phyloP scores from a whole-genome alignment of 23 red algal species.

The Gracilaria vermiculophylla region DNA sequence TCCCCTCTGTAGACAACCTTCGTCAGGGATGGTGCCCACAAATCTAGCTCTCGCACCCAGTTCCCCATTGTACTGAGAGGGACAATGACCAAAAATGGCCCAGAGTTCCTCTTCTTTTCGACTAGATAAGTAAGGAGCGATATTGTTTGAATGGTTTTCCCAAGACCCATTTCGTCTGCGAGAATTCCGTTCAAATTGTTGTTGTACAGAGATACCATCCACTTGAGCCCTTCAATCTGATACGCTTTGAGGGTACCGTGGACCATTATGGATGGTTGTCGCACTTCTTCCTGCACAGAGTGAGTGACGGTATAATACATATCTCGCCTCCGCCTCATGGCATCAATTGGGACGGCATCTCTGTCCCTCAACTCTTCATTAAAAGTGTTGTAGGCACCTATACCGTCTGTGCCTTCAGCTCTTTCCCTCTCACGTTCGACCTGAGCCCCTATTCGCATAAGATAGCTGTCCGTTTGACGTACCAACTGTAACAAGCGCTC shows the following conservation, averaged over 20 bases:
- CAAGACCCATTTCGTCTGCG: conserved; percentile 99
- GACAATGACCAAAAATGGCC: conserved; percentile 93
- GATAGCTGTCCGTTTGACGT: conserved; percentile 90
- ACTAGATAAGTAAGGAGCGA: conserved; percentile 86
- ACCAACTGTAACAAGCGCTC: conserved; percentile 88
- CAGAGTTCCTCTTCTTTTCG: conserved; percentile 78
- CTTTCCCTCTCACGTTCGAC: conserved; percentile 58
- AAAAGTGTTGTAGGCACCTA: conserved; percentile 27
- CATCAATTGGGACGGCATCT: conserved; percentile 34
- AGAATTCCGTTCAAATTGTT: conserved; percentile 97
- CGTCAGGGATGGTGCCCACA: conserved; percentile 84
- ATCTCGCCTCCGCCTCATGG: conserved; percentile 63
- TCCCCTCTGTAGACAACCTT: conserved; percentile 91
- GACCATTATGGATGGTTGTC: conserved; percentile 81
- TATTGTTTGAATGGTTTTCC: conserved; percentile 99
- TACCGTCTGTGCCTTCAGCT: conserved; percentile 1
- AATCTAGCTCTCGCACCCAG: conserved; percentile 90
- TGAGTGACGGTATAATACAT: conserved; percentile 93
- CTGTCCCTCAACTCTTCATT: conserved; percentile 40
- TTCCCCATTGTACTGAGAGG: conserved; percentile 94
- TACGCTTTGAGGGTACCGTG: conserved; percentile 93
- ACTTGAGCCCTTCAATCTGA: conserved; percentile 90
- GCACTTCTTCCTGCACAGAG: conserved; percentile 77
- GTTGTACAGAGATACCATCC: conserved; percentile 97
- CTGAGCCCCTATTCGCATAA: conserved; percentile 86